Evolutionary conservation across 2,329 filamentous ascomycete genomes (phyloP).

Genomic region (Hymenoscyphus albidus): DNA sequence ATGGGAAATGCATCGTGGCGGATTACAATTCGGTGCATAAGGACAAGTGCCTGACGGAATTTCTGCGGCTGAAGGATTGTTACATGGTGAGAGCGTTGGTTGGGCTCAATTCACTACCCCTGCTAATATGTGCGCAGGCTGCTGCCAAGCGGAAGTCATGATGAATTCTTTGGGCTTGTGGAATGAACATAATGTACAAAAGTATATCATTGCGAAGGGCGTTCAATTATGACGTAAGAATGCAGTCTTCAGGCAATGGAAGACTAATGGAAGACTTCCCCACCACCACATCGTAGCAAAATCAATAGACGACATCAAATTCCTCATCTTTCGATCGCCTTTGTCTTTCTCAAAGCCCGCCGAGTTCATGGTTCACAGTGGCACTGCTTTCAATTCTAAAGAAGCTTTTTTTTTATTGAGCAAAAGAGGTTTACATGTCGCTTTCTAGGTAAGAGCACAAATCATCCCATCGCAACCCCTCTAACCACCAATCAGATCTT

Average conservation of each 20-base stretch:
- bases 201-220: background rate
- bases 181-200: background rate
- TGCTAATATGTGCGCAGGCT: conserved; percentile 38
- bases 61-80: conserved; percentile 80
- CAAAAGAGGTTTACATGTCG: conserved; percentile 1
- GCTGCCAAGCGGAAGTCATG: conserved; percentile 47
- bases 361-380: background rate
- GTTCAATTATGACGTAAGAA: background rate
- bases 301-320: background rate
- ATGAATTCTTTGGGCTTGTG: background rate
- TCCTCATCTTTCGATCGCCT: background rate
- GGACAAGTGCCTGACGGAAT: conserved; percentile 84
- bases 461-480: conserved; percentile 1
- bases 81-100: conserved; percentile 52
- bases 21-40: conserved; percentile 90
- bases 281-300: background rate
- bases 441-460: conserved; percentile 1
- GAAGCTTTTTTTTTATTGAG: background rate
- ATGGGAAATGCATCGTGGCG: conserved; percentile 85
- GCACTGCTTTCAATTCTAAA: background rate
- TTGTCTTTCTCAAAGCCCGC: background rate
- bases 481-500: conserved; percentile 19
- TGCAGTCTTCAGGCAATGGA: background rate
- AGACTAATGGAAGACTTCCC: too few species aligned
- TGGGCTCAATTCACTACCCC: background rate